Conservation (phyloP, 2,329 filamentous ascomycete species). For the Claviceps sp. region DNA sequence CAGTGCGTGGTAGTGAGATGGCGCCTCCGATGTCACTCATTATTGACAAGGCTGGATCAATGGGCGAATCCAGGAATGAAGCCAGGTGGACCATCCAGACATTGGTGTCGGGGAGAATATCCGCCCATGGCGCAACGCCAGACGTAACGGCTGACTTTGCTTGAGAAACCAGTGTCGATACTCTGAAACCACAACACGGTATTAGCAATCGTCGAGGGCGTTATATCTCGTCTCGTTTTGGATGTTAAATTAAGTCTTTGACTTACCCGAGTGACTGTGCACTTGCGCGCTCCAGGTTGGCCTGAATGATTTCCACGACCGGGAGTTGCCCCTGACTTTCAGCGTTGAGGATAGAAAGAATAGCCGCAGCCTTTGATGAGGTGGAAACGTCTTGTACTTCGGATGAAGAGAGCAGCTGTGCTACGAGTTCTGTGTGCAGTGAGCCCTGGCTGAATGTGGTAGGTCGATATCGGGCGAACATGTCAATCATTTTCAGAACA, state of each 20-base stretch:
- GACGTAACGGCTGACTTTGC: conserved; percentile 20
- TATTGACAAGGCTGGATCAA: conserved; percentile 55
- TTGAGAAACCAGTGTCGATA: conserved; percentile 40
- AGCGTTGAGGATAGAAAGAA: conserved; percentile 34
- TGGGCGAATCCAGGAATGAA: conserved; percentile 34
- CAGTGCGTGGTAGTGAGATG: conserved; percentile 39
- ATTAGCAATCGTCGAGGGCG: not conserved
- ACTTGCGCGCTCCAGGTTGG: conserved; percentile 37
- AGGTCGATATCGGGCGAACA: conserved; percentile 32
- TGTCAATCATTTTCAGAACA: conserved; percentile 32
- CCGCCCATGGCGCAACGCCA: conserved; percentile 17
- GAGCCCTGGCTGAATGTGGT: conserved; percentile 29
- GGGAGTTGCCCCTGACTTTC: conserved; percentile 29
- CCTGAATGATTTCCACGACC: conserved; percentile 37
- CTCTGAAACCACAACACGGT: conserved; percentile 16
- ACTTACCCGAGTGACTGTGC: conserved; percentile 38
- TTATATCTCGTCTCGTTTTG: not conserved
- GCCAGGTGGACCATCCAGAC: conserved; percentile 55
- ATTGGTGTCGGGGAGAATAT: conserved; percentile 48
- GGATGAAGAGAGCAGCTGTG: conserved; percentile 38
- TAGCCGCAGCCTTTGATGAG: conserved; percentile 25
- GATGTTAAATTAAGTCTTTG: not conserved
- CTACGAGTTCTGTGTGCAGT: conserved; percentile 35
- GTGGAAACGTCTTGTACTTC: conserved; percentile 30
- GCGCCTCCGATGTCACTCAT: conserved; percentile 60